A percentile compares a stretch with the other conserved stretches of the same genome.
phyloP scores from a whole-genome alignment of 805 yeast species.

The Metschnikowia lachancei region DNA sequence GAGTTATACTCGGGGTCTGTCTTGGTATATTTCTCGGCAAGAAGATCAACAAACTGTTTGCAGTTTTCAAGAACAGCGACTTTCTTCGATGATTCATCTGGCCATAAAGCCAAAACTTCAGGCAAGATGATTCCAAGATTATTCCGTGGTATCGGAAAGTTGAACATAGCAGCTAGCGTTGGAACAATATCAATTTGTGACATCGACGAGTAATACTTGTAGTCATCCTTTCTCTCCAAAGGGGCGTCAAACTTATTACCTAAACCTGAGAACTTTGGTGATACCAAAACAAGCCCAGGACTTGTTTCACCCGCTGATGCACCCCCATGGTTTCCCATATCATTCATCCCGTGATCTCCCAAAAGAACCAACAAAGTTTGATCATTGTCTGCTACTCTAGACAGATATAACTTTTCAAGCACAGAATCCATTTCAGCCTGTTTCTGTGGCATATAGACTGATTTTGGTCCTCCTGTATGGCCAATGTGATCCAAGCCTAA shows the following conservation, averaged over 20 bases:
- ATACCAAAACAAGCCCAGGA: slow-evolving; percentile 70
- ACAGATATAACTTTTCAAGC: slow-evolving; percentile 48
- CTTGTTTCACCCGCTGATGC: slow-evolving; percentile 90
- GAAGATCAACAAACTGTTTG: slow-evolving; percentile 50
- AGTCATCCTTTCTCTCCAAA: slow-evolving; percentile 40
- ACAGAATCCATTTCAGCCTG: slow-evolving; percentile 84
- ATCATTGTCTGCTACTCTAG: slow-evolving; percentile 18
- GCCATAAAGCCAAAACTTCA: slow-evolving; percentile 55
- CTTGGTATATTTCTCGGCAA: slow-evolving; percentile 38
- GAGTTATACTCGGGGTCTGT: slow-evolving; percentile 11
- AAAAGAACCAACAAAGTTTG: slow-evolving; percentile 65
- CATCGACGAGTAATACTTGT: slow-evolving; percentile 49
- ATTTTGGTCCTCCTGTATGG: slow-evolving; percentile 90
- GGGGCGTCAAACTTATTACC: slow-evolving; percentile 33
- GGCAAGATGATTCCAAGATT: slow-evolving; percentile 69
- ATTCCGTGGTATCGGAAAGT: slow-evolving; percentile 68
- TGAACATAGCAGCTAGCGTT: slow-evolving; percentile 57
- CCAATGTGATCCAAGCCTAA: slow-evolving; percentile 97
- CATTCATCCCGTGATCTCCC: slow-evolving; percentile 98
- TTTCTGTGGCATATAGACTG: slow-evolving; percentile 75
- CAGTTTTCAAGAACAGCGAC: slow-evolving; percentile 53
- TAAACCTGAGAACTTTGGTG: slow-evolving; percentile 50
- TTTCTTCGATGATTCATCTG: slow-evolving; percentile 28
- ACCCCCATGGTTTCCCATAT: slow-evolving; percentile 95
- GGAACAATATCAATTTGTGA: slow-evolving; percentile 77